Evolutionary conservation across 805 yeast species (phyloP).

Genomic region (Sungouiella thailandica): DNA sequence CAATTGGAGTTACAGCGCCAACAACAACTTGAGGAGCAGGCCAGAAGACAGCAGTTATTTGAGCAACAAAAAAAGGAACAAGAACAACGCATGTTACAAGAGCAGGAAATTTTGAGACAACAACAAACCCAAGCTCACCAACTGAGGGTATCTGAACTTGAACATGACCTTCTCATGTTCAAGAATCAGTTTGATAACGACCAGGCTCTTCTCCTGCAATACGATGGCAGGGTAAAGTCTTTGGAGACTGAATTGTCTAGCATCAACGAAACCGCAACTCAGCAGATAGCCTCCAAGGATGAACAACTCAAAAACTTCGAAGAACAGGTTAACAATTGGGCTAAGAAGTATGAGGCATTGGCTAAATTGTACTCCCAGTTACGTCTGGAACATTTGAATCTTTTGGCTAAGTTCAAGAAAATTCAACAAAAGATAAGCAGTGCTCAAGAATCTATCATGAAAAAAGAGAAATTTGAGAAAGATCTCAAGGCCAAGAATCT

Average conservation of each 20-base stretch:
- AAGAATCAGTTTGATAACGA: slow-evolving; percentile 83
- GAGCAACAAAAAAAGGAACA: slow-evolving; percentile 70
- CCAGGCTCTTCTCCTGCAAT: slow-evolving; percentile 77
- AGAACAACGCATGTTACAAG: slow-evolving; percentile 61
- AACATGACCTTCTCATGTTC: slow-evolving; percentile 70
- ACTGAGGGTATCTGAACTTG: slow-evolving; percentile 74
- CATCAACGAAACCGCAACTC: slow-evolving; percentile 59
- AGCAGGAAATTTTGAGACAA: slow-evolving; percentile 61
- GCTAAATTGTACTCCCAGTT: slow-evolving; percentile 88
- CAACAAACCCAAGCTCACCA: slow-evolving; percentile 72
- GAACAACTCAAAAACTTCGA: slow-evolving; percentile 63
- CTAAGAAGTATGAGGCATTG: slow-evolving; percentile 79
- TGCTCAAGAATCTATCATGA: slow-evolving; percentile 86
- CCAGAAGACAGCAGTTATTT: slow-evolving; percentile 69
- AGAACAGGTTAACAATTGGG: slow-evolving; percentile 76
- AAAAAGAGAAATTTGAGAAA: slow-evolving; percentile 74
- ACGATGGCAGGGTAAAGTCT: slow-evolving; percentile 78
- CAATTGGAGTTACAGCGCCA: slow-evolving; percentile 61
- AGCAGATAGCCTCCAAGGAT: slow-evolving; percentile 71
- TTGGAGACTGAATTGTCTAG: slow-evolving; percentile 68
- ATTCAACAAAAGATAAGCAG: slow-evolving; percentile 79
- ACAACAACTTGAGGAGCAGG: slow-evolving; percentile 62
- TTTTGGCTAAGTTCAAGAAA: slow-evolving; percentile 72
- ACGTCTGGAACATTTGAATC: slow-evolving; percentile 83
- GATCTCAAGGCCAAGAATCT: slow-evolving; percentile 82